These are phyloP conservation scores for Globisporangium recalcitrans DNA, from an alignment of 352 stramenopile genomes.

Conservation along the genomic window DNA sequence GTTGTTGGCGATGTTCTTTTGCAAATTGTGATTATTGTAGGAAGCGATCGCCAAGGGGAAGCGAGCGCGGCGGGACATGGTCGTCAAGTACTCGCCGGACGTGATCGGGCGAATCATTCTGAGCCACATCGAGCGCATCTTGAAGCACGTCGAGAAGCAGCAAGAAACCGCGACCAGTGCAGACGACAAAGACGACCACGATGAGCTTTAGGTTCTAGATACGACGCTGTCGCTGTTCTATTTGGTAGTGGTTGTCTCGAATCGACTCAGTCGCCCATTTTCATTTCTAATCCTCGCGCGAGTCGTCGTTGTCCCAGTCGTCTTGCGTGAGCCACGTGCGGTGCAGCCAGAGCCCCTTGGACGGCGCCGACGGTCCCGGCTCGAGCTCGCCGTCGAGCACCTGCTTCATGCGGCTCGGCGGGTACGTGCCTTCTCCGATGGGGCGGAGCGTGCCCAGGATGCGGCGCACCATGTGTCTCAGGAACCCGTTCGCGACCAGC, in stretches of 20 bases:
- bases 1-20: too few relatives aligned
- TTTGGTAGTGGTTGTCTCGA: not conserved
- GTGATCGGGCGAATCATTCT: constrained; percentile 71
- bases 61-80: constrained; percentile 74
- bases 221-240: not conserved
- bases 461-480: constrained; percentile 85
- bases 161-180: constrained; percentile 9
- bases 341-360: constrained; percentile 80
- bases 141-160: constrained; percentile 31
- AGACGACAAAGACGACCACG: constrained; percentile 19
- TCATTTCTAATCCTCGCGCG: constrained; percentile 27
- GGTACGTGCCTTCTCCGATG: constrained; percentile 69
- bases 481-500: constrained; percentile 76
- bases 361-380: constrained; percentile 64
- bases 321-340: constrained; percentile 78
- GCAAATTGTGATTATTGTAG: constrained; percentile 13
- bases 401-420: constrained; percentile 52
- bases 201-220: constrained; percentile 45
- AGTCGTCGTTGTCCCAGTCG: constrained; percentile 56
- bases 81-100: constrained; percentile 74
- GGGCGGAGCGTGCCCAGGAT: constrained; percentile 77
- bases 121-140: constrained; percentile 54
- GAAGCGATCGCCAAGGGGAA: constrained; percentile 64
- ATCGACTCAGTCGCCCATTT: not conserved
- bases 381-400: constrained; percentile 49